Percentiles rank a stretch among this genome's conserved stretches.
Evolutionary conservation across 768 basidiomycete species (phyloP).

Genomic region (Calocybe gangraenosa): DNA sequence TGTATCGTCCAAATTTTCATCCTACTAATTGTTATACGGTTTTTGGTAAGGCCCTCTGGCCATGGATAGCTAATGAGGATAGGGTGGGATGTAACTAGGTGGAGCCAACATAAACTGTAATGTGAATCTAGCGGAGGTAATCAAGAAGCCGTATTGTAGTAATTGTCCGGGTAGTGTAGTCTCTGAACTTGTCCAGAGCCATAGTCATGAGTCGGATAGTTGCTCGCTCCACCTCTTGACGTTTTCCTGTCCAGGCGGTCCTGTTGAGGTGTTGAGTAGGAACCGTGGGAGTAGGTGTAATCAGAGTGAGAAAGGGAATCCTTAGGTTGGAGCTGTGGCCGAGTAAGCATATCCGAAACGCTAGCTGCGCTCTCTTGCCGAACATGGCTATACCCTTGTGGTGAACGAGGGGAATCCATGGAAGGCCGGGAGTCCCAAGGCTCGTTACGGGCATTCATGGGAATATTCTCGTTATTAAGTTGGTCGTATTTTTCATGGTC

Average conservation of each 20-base stretch:
- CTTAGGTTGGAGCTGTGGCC: conserved; percentile 43
- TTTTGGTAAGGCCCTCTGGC: no score
- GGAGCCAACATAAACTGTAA: no score
- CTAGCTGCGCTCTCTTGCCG: conserved; percentile 52
- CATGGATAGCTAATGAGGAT: no score
- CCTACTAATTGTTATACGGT: no score
- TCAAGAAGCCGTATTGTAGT: background rate
- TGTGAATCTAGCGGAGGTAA: no score
- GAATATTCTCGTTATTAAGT: conserved; percentile 63
- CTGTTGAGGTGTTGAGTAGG: conserved; percentile 28
- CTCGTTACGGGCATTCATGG: conserved; percentile 59
- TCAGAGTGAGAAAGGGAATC: conserved; percentile 34
- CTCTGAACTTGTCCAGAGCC: conserved; percentile 1
- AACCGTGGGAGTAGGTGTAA: conserved; percentile 24
- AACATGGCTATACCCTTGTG: conserved; percentile 40
- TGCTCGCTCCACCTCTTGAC: conserved; percentile 11
- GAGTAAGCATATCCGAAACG: conserved; percentile 50
- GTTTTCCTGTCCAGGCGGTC: conserved; percentile 15
- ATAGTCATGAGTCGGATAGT: background rate
- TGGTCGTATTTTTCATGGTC: conserved; percentile 81
- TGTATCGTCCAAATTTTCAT: no score
- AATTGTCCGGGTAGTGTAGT: conserved; percentile 5
- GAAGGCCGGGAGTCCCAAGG: conserved; percentile 69
- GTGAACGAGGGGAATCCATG: conserved; percentile 28
- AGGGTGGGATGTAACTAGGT: no score